These are phyloP conservation scores for Alternaria tenuissima DNA, from an alignment of 2,329 filamentous ascomycete genomes.

Conservation along the genomic window DNA sequence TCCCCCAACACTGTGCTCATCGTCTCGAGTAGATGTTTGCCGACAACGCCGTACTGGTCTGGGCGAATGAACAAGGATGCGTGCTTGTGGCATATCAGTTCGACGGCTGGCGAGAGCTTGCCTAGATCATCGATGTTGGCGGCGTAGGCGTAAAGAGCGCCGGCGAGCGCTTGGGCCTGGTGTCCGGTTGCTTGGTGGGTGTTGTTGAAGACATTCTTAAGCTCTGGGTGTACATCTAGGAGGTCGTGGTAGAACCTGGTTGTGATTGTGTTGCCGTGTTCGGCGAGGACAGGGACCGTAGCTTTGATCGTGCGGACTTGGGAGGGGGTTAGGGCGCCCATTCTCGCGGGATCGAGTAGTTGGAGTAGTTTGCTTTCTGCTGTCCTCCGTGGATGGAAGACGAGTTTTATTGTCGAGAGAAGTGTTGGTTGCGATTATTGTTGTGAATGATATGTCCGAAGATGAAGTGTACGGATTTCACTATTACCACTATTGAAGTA, in stretches of 20 bases:
- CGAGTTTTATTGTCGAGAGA: neutral
- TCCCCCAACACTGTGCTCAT: slow-evolving; percentile 72
- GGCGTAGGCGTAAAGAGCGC: slow-evolving; percentile 74
- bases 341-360: slow-evolving; percentile 16
- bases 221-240: slow-evolving; percentile 69
- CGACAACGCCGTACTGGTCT: slow-evolving; percentile 75
- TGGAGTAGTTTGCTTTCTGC: neutral
- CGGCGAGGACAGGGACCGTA: slow-evolving; percentile 72
- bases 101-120: slow-evolving; percentile 63
- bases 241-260: slow-evolving; percentile 76
- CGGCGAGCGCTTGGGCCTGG: slow-evolving; percentile 74
- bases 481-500: neutral
- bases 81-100: slow-evolving; percentile 80
- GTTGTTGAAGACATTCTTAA: slow-evolving; percentile 76
- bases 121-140: slow-evolving; percentile 74
- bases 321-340: slow-evolving; percentile 62
- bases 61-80: slow-evolving; percentile 73
- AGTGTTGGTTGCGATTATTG: neutral
- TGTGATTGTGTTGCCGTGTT: slow-evolving; percentile 74
- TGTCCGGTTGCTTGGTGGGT: slow-evolving; percentile 73
- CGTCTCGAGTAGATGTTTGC: slow-evolving; percentile 71
- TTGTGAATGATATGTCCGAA: neutral
- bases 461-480: neutral
- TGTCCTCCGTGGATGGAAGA: neutral
- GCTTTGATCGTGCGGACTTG: slow-evolving; percentile 73